A percentile compares a stretch with the other conserved stretches of the same genome.
Conservation (phyloP, 495 filamentous ascomycete species). For the Haplographium delicatum region DNA sequence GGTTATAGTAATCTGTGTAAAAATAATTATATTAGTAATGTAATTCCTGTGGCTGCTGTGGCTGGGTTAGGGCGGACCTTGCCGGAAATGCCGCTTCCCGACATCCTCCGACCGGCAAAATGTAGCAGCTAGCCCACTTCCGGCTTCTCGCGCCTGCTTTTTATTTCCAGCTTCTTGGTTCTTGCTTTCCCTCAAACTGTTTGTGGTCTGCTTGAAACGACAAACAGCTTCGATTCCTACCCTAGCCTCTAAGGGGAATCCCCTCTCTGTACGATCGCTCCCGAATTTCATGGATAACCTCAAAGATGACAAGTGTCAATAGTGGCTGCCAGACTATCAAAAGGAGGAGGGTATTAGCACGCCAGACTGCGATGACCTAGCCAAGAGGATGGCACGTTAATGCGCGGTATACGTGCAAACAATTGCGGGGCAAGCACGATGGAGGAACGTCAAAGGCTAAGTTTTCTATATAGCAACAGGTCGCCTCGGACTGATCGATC, state of each 20-base stretch:
- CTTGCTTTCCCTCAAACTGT: not conserved
- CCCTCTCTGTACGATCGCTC: not conserved
- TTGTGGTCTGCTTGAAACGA: conserved; percentile 5
- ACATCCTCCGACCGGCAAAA: conserved; percentile 11
- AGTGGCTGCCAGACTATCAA: not conserved
- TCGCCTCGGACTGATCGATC: conserved; percentile 20
- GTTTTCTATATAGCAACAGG: conserved; percentile 18
- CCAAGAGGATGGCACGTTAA: conserved; percentile 1
- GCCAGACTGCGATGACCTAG: not conserved
- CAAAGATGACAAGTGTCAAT: not conserved
- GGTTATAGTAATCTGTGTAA: too few relatives aligned
- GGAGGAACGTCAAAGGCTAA: conserved; percentile 13
- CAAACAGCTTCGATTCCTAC: conserved; percentile 13
- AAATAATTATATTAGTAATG: too few relatives aligned
- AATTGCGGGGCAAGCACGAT: not conserved
- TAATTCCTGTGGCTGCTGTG: conserved; percentile 1
- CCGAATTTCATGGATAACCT: conserved; percentile 1
- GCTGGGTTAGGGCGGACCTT: conserved; percentile 7
- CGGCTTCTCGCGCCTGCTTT: conserved; percentile 6
- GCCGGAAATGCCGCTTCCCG: conserved; percentile 10
- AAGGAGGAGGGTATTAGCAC: not conserved
- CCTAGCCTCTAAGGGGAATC: conserved; percentile 6
- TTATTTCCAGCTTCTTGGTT: not conserved
- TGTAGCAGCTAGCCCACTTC: conserved; percentile 10
- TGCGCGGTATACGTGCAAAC: not conserved